Percentiles rank a stretch among this genome's conserved stretches.
Conservation (phyloP, 768 basidiomycete species). For the Boletus sp. region DNA sequence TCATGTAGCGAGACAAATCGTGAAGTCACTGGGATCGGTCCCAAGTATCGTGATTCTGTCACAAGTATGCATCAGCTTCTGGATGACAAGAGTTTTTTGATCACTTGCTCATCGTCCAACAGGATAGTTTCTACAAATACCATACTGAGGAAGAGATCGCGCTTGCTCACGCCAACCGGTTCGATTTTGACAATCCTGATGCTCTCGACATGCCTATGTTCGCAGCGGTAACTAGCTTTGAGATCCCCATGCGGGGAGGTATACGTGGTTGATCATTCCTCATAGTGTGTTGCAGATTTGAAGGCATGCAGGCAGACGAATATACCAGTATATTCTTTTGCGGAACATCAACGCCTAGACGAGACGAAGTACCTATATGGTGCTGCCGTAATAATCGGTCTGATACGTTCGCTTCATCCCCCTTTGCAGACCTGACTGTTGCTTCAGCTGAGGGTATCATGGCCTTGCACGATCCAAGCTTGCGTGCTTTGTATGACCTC, state of each 20-base stretch:
- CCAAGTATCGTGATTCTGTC: constrained; percentile 90
- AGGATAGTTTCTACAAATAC: constrained; percentile 94
- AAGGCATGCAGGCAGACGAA: constrained; percentile 82
- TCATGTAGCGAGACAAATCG: constrained; percentile 81
- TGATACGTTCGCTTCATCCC: constrained; percentile 6
- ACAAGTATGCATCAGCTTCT: constrained; percentile 48
- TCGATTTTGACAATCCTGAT: constrained; percentile 91
- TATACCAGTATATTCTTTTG: constrained; percentile 94
- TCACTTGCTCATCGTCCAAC: constrained; percentile 1
- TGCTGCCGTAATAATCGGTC: constrained; percentile 86
- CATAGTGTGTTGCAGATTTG: constrained; percentile 79
- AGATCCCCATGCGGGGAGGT: not conserved
- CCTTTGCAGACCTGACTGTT: not conserved
- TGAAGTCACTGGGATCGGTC: constrained; percentile 76
- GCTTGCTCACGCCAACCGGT: constrained; percentile 76
- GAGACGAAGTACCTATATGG: constrained; percentile 91
- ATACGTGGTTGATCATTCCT: not conserved
- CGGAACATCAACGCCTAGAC: constrained; percentile 76
- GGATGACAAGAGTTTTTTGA: not conserved
- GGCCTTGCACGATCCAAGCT: constrained; percentile 73
- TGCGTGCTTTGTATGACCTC: constrained; percentile 86
- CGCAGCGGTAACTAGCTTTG: constrained; percentile 53
- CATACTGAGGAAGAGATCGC: constrained; percentile 77
- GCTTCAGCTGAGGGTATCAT: constrained; percentile 84
- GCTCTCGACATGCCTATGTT: constrained; percentile 91